Percentiles rank a stretch among this genome's conserved stretches.
Evolutionary conservation across 768 basidiomycete genomes (phyloP).

Genomic region (Calvatia gigantea): DNA sequence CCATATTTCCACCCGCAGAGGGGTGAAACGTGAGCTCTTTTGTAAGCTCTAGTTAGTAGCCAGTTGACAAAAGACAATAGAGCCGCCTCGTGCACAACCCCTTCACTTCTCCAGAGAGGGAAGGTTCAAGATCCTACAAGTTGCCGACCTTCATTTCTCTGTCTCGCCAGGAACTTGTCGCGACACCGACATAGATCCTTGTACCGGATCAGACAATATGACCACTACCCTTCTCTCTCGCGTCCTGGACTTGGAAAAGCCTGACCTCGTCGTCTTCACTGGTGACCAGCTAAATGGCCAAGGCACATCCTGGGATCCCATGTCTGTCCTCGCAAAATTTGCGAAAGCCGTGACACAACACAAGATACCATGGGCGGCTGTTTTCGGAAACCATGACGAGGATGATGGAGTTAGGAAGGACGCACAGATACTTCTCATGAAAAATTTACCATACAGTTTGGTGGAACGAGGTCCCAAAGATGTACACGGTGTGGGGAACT

Average conservation of each 20-base stretch:
- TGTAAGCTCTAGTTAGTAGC: background rate
- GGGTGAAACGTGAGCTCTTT: slow-evolving; percentile 60
- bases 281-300: slow-evolving; percentile 96
- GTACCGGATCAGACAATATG: slow-evolving; percentile 68
- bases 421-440: slow-evolving; percentile 68
- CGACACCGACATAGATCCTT: slow-evolving; percentile 62
- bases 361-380: slow-evolving; percentile 83
- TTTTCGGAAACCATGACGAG: slow-evolving; percentile 95
- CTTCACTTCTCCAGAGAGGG: slow-evolving; percentile 83
- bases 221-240: slow-evolving; percentile 70
- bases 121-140: slow-evolving; percentile 84
- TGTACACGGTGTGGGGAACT: slow-evolving; percentile 90
- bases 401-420: slow-evolving; percentile 62
- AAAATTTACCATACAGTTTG: slow-evolving; percentile 81
- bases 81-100: slow-evolving; percentile 67
- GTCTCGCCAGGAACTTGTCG: slow-evolving; percentile 75
- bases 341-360: slow-evolving; percentile 70
- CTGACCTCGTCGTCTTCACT: slow-evolving; percentile 87
- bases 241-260: slow-evolving; percentile 76
- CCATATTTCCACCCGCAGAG: slow-evolving; percentile 65
- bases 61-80: slow-evolving; percentile 29
- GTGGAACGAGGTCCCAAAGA: slow-evolving; percentile 77
- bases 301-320: slow-evolving; percentile 83
- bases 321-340: slow-evolving; percentile 87
- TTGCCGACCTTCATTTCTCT: slow-evolving; percentile 93